Evolutionary conservation across 176 grass and related monocot species (phyloP), one percentile per base, ranked within the genome.

Genomic region (Rhynchospora tenuis): DNA sequence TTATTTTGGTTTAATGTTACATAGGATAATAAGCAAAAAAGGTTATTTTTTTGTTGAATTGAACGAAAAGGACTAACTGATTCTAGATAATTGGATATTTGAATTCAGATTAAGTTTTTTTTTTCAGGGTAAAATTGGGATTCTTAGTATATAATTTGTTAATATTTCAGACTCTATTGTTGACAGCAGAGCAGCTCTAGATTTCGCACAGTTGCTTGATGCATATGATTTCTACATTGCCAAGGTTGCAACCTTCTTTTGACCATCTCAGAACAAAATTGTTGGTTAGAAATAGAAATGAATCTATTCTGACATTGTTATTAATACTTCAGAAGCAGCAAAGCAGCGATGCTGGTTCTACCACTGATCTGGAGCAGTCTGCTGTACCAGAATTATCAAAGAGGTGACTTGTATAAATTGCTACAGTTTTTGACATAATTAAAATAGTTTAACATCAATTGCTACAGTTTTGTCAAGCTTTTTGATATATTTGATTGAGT

Each of bases 201-300:
- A 99, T 81, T 90, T 99, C 48, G 78, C 93, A 69, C 93, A 99
- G 84, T 79, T 99, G 72, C 83, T 95, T 29, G 96, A 99, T 81
- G 89, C 86, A 9, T 93, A 92, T 64, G 88, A 78, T 62, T 83
- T 95, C 70, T 93, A 91, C 79, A 81, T 69, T 67, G 84, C 28
- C 17, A 91, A 79, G 85, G 90, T 94, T 62, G 84, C 71, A 86
- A 87, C 63, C 22, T 65, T 60, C 67, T 82, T 42, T 62, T 58
- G 13, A 13, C 26, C 27, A 62, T 82, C 22, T 62, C 66, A 54
- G 19, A 22, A 54, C 9, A 51, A 85, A 73, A 12, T 70, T 11
- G 15, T 33, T 22, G 31, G 51, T 22, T 15, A n/a, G 26, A 10
- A 26, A 20, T 87, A 12, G 12, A 23, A 38, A 47, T 15, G 79